Base-by-base conservation (phyloP, 2,329 filamentous ascomycete genomes). In the Fusarium mundagurra region DNA sequence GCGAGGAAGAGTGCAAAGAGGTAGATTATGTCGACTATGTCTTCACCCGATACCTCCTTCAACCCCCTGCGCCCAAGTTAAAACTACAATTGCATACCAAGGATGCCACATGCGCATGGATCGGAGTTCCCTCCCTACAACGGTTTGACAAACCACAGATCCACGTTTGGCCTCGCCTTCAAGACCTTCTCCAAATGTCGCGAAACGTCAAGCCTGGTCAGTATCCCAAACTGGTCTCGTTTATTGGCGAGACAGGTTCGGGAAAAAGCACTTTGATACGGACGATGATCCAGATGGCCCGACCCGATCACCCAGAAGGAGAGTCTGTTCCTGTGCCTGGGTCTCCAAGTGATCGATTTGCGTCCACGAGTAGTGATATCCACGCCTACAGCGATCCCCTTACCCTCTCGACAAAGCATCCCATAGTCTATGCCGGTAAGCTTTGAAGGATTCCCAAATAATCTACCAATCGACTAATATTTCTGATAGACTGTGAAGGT, bases 211-310 rank as follows among this genome's bases (percentile, higher is more conserved):
- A 8, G 22, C 53, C 24, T 4, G 54, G 38, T 20, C 68, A 66
- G 6, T 71, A 62, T n/a, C 71, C 71, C 3, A 73, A 66, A 5
- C 16, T 73, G 27, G 58, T 73, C 12, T 73, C 71, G 3, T 73
- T 73, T 20, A 62, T 72, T 18, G 71, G 71, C 7, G 69, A 71
- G 14, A 73, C 71, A 1, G 71, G 71, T 4, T 71, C 71, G 0
- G 71, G 68, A 0, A 73, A 73, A 14, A 73, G 71, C 38, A 73
- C 71, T 8, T 18, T 73, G 9, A 73, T 73, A 27, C 54, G 64
- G 5, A 58, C 54, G 0, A 71, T 73, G 64, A 68, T 73, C 8
- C 58, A 62, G 9, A 63, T 66, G 61, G 22, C 48, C 3, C 33
- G 34, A 7, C 68, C 61, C 3, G 44, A 54, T 29, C 31, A 22